Evolutionary conservation across 305 asterid genomes (phyloP).

Genomic region (Fraxinus floribunda): DNA sequence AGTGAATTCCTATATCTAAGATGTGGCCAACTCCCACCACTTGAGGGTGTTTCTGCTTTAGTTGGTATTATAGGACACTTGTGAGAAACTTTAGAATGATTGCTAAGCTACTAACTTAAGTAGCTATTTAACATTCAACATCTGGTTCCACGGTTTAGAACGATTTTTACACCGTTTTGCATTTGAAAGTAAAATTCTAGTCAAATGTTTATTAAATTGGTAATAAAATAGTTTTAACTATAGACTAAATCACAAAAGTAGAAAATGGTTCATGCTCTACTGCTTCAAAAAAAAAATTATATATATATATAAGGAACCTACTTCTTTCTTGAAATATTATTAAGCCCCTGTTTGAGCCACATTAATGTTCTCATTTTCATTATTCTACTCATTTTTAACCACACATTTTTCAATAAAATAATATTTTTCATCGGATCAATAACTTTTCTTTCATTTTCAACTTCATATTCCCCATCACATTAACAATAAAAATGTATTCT

Average conservation of each 20-base stretch:
- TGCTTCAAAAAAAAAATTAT: background rate
- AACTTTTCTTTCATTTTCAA: too few species aligned
- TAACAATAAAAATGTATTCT: too few species aligned
- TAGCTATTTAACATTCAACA: constrained; percentile 7
- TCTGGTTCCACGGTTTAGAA: background rate
- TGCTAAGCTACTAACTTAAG: background rate
- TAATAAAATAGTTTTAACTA: background rate
- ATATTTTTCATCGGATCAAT: too few species aligned
- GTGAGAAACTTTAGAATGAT: background rate
- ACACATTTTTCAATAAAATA: too few species aligned
- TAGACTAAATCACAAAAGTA: background rate
- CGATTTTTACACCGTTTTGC: background rate
- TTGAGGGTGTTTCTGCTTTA: background rate
- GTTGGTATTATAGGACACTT: background rate
- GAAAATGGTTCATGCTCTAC: background rate
- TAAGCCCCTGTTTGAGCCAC: background rate
- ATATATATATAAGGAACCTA: constrained; percentile 11
- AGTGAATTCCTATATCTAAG: background rate
- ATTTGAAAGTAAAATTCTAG: background rate
- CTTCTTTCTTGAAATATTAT: constrained; percentile 4
- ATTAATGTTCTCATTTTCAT: too few species aligned
- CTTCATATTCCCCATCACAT: too few species aligned
- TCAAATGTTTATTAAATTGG: constrained; percentile 7
- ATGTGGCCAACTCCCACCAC: background rate
- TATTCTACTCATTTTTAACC: too few species aligned